Base-by-base conservation (phyloP, 202 grass and related monocot genomes). In the Schoenoplectus tabernaemontani region DNA sequence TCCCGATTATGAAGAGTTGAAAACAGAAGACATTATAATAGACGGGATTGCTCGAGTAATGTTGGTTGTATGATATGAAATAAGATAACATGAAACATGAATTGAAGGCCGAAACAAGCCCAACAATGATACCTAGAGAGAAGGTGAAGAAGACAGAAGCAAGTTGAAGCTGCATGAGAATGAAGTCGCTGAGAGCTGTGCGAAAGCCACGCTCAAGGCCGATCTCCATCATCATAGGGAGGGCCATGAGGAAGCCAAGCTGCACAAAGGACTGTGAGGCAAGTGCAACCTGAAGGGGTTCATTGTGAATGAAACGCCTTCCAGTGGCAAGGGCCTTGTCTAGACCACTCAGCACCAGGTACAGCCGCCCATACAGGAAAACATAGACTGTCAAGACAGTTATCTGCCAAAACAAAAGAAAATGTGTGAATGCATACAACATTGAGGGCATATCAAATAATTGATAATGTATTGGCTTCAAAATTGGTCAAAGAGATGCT, bases 141-240 rank as follows among this genome's bases (percentile, higher is more conserved):
- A 99, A 99, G 43, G 96, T 96, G 85, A 99, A 99, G 86, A 99
- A 99, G 70, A 99, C 96, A 43, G 96, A 99, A 28, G 96, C 92
- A 62, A 99, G 71, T 61, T 99, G 96, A 37, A 99, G 85, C 59
- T 99, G 96, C 96, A 96, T 99, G 16, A 99, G 90, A 65, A 99
- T 86, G 44, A 99, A 99, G 67, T 99, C 96, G 58, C 88, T 96
- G 46, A 99, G 85, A 64, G 96, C 92, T 6, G 90, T 96, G 70
- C 96, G 93, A 79, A 99, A 99, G 68, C 96, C 96, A 65, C 90
- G 93, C 78, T 99, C 96, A 47, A 99, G 77, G 46, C 96, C 96
- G 17, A 95, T 98, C 71, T 98, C 96, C 96, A 95, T 95, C 96
- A 98, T 92, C 91, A 99, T 99, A 59, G 96, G 96, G 11, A 99